Conservation (phyloP, 83 land plant species). For the Thuja plicata region DNA sequence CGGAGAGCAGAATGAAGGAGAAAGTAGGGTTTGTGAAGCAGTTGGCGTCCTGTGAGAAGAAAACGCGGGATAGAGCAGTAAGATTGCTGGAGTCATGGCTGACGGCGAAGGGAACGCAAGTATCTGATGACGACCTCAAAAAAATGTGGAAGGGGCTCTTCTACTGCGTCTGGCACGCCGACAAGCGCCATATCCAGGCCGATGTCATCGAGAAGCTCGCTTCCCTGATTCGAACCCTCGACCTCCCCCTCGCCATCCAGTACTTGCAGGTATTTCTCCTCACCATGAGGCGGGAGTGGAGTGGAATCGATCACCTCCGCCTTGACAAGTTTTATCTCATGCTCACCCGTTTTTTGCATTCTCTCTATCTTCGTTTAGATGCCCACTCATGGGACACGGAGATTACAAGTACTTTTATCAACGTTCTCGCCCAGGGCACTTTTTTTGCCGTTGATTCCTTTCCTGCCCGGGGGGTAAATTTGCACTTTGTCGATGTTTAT, state of each 20-base stretch:
- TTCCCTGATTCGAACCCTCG: slow-evolving; percentile 40
- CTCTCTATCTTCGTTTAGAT: slow-evolving; percentile 42
- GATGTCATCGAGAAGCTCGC: slow-evolving; percentile 61
- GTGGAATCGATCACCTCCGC: slow-evolving; percentile 80
- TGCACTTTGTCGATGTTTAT: slow-evolving; percentile 68
- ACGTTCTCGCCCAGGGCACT: slow-evolving; percentile 44
- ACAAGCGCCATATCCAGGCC: slow-evolving; percentile 68
- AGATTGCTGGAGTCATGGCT: slow-evolving; percentile 56
- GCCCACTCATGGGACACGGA: slow-evolving; percentile 51
- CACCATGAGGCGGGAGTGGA: slow-evolving; percentile 87
- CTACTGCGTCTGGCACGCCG: slow-evolving; percentile 94
- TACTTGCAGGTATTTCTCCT: slow-evolving; percentile 56
- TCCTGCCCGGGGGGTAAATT: slow-evolving; percentile 59
- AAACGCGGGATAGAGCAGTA: slow-evolving; percentile 61
- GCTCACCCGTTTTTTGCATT: slow-evolving; percentile 48
- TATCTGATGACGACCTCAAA: slow-evolving; percentile 63
- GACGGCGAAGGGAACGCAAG: slow-evolving; percentile 23
- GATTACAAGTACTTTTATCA: slow-evolving; percentile 21
- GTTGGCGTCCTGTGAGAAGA: slow-evolving; percentile 63
- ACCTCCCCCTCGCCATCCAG: slow-evolving; percentile 29
- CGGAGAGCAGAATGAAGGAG: background rate
- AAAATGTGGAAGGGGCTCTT: slow-evolving; percentile 96
- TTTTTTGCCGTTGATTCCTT: slow-evolving; percentile 42
- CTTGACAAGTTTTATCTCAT: slow-evolving; percentile 88
- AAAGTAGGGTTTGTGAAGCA: slow-evolving; percentile 42